phyloP scores from a whole-genome alignment of 495 filamentous ascomycete genomes.

The Xylaria palmicola region DNA sequence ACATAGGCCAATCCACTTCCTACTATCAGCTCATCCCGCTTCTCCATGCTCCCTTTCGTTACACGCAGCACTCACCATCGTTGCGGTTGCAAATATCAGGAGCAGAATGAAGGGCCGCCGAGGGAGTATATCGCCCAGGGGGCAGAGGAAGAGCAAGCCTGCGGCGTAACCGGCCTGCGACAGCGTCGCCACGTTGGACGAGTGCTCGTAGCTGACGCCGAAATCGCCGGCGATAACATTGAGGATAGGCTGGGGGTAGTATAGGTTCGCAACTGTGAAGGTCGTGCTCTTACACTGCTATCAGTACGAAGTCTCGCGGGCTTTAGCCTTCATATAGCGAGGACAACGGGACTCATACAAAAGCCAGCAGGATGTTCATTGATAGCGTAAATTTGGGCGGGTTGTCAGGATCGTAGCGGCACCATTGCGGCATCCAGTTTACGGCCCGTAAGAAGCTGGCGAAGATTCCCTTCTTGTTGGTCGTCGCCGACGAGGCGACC shows the following conservation, averaged over 20 bases:
- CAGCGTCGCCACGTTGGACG: constrained; percentile 63
- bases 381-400: constrained; percentile 30
- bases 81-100: constrained; percentile 65
- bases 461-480: not conserved
- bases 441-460: constrained; percentile 14
- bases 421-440: constrained; percentile 32
- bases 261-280: constrained; percentile 69
- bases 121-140: constrained; percentile 68
- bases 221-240: constrained; percentile 66
- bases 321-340: not conserved
- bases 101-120: constrained; percentile 66
- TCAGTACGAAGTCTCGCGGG: constrained; percentile 4
- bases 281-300: constrained; percentile 25
- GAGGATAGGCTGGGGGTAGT: constrained; percentile 71
- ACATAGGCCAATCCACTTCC: constrained; percentile 63
- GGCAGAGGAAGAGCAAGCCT: constrained; percentile 72
- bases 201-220: constrained; percentile 55
- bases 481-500: not conserved
- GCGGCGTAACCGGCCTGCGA: constrained; percentile 77
- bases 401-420: constrained; percentile 32
- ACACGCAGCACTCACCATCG: constrained; percentile 46
- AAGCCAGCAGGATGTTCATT: constrained; percentile 31
- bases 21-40: constrained; percentile 1
- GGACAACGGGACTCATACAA: constrained; percentile 19
- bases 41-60: not conserved